These are phyloP conservation scores for Nicotiana obtusifolia DNA, from an alignment of 257 asterid genomes.

Conservation along the genomic window DNA sequence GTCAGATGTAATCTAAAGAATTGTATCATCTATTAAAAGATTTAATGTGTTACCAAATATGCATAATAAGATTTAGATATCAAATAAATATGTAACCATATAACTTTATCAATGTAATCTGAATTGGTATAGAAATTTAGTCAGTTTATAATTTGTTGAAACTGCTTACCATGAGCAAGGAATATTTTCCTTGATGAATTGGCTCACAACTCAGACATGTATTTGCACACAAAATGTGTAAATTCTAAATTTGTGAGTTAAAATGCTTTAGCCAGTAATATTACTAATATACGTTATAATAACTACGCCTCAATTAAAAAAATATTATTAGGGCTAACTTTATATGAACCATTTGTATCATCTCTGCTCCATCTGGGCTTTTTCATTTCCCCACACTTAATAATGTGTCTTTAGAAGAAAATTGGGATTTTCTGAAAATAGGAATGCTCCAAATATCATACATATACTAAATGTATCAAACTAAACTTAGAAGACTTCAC, in stretches of 20 bases:
- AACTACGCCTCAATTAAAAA: neutral
- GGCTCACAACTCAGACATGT: too few species aligned
- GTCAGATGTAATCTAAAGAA: neutral
- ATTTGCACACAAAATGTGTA: too few species aligned
- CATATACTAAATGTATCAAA: too few species aligned
- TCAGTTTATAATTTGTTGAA: neutral
- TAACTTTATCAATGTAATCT: neutral
- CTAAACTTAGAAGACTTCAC: too few species aligned
- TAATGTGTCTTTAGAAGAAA: too few species aligned
- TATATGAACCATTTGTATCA: neutral
- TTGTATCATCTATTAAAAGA: neutral
- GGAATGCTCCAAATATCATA: too few species aligned
- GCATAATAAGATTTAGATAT: neutral
- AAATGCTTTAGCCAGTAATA: too few species aligned
- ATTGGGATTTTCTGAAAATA: too few species aligned
- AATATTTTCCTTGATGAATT: neutral
- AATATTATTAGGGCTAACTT: neutral
- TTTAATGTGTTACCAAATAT: neutral
- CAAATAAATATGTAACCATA: neutral
- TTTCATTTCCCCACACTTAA: neutral
- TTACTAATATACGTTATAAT: too few species aligned
- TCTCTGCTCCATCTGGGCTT: neutral
- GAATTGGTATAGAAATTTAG: neutral
- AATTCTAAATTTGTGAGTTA: too few species aligned
- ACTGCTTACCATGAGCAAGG: neutral